Percentiles rank a stretch among this genome's conserved stretches.
Evolutionary conservation across 441 rosid genomes (phyloP).

Genomic region (Jatropha podagrica): DNA sequence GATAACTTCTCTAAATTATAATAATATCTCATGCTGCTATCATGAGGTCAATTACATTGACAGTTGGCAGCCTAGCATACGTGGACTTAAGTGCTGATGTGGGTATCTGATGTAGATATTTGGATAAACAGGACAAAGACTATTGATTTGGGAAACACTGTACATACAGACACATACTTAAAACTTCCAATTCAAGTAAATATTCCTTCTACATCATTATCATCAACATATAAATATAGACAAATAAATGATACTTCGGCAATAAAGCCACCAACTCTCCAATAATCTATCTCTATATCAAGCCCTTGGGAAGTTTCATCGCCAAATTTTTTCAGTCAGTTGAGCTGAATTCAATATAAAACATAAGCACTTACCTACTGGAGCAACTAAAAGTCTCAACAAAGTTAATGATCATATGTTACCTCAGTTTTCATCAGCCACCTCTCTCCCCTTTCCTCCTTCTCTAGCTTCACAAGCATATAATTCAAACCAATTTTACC

Average conservation of each 20-base stretch:
- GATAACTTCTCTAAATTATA: too few species aligned
- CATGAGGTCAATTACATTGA: too few species aligned
- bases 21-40: too few species aligned
- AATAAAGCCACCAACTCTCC: not conserved
- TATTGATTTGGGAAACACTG: not conserved
- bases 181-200: not conserved
- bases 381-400: slow-evolving; percentile 27
- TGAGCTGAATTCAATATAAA: not conserved
- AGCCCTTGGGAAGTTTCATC: not conserved
- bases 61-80: too few species aligned
- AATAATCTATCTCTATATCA: too few species aligned
- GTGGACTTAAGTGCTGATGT: too few species aligned
- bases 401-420: not conserved
- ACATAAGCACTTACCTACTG: not conserved
- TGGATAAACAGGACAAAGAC: not conserved
- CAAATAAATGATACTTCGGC: not conserved
- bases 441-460: too few species aligned
- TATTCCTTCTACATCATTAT: not conserved
- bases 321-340: not conserved
- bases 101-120: too few species aligned
- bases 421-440: not conserved
- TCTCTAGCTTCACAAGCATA: not conserved
- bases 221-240: not conserved
- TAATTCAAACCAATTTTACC: slow-evolving; percentile 34
- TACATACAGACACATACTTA: not conserved